Evolutionary conservation across 2,329 filamentous ascomycete genomes (phyloP).

Genomic region (Fusarium poae): DNA sequence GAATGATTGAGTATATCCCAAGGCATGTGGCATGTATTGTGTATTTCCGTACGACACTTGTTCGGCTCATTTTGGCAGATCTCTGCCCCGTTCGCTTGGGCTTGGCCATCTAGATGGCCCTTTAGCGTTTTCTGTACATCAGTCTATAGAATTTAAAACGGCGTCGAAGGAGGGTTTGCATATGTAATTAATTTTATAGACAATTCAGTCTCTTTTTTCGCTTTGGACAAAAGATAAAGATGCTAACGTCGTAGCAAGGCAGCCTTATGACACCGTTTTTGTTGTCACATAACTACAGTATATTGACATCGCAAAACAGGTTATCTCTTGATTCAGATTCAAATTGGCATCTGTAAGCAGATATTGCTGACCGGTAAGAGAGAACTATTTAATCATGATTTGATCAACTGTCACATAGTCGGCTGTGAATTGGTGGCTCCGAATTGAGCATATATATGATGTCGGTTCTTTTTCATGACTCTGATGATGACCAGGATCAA

Average conservation of each 20-base stretch:
- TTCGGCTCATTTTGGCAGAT: background rate
- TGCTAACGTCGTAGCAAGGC: background rate
- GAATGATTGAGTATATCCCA: constrained; percentile 13
- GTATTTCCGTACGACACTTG: background rate
- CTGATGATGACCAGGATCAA: constrained; percentile 5
- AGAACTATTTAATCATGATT: constrained; percentile 1
- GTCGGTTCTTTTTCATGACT: background rate
- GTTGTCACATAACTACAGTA: background rate
- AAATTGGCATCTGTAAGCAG: background rate
- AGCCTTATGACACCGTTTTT: background rate
- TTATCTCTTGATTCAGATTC: background rate
- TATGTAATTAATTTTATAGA: background rate
- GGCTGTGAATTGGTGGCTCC: background rate
- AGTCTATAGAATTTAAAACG: constrained; percentile 9
- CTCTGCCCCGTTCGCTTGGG: background rate
- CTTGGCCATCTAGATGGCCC: background rate
- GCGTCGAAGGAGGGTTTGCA: background rate
- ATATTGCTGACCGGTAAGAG: background rate
- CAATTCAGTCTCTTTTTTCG: background rate
- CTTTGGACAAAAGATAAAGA: background rate
- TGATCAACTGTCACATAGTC: background rate
- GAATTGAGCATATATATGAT: background rate
- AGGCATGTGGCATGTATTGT: constrained; percentile 3
- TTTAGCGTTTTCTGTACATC: background rate
- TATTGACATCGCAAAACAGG: too few relatives aligned